Conservation (phyloP, 495 filamentous ascomycete species). For the Aspergillus sclerotioniger region DNA sequence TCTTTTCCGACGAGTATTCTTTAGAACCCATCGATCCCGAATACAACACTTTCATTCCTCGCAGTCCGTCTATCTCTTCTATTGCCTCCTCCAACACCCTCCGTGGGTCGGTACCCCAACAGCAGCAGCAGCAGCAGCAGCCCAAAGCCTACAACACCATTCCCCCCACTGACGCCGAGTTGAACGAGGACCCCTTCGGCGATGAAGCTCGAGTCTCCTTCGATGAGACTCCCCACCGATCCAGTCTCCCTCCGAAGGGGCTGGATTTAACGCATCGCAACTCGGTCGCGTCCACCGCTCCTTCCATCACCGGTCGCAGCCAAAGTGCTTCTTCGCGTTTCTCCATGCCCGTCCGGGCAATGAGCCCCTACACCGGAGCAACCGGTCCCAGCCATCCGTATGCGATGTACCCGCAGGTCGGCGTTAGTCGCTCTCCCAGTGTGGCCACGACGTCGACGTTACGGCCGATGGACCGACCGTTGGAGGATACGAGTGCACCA, state of each 20-base stretch:
- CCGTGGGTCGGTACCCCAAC: conserved; percentile 26
- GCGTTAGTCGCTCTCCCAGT: conserved; percentile 61
- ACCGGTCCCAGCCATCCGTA: conserved; percentile 58
- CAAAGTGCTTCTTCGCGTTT: conserved; percentile 45
- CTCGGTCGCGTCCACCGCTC: conserved; percentile 34
- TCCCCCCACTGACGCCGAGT: conserved; percentile 24
- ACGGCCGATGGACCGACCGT: conserved; percentile 56
- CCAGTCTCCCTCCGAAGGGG: conserved; percentile 42
- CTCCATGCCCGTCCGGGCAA: conserved; percentile 43
- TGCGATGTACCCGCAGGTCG: conserved; percentile 54
- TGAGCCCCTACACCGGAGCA: conserved; percentile 54
- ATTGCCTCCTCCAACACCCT: conserved; percentile 37
- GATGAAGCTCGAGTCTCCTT: conserved; percentile 42
- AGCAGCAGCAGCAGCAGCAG: conserved; percentile 20
- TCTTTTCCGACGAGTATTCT: conserved; percentile 55
- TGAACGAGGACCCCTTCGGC: conserved; percentile 41
- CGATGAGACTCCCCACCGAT: conserved; percentile 36
- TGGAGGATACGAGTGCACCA: conserved; percentile 64
- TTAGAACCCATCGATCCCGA: conserved; percentile 43
- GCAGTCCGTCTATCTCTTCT: conserved; percentile 33
- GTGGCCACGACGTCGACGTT: conserved; percentile 61
- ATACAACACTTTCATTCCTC: conserved; percentile 31
- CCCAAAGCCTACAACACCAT: conserved; percentile 25
- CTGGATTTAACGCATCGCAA: conserved; percentile 35
- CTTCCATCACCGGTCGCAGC: conserved; percentile 36